A percentile compares a stretch with the other conserved stretches of the same genome.
Conservation (phyloP, 306 rosid genomes). For the Cucumis melo region DNA sequence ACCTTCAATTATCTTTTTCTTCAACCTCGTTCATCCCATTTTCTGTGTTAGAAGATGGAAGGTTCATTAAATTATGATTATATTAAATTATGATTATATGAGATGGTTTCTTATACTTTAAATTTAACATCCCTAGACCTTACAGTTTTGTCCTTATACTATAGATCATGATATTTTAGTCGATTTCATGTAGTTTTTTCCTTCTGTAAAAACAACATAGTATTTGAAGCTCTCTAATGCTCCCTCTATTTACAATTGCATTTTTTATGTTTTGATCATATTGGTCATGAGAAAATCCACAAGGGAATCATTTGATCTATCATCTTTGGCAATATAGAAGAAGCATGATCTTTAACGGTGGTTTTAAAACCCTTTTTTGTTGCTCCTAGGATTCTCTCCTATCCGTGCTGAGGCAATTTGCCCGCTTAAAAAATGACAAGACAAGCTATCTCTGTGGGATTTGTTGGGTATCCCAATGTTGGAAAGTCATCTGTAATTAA, state of each 20-base stretch:
- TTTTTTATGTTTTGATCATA: background rate
- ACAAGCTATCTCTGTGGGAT: constrained; percentile 97
- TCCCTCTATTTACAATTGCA: background rate
- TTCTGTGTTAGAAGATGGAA: background rate
- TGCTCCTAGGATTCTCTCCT: constrained; percentile 68
- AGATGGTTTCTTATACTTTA: background rate
- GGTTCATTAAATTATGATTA: too few relatives aligned
- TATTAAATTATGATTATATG: too few relatives aligned
- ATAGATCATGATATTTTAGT: background rate
- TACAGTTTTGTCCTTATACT: background rate
- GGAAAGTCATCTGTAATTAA: constrained; percentile 94
- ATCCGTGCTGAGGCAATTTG: constrained; percentile 81
- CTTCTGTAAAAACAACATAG: background rate
- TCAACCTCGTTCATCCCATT: background rate
- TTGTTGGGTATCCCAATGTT: constrained; percentile 93
- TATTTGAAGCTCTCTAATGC: background rate
- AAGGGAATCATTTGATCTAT: background rate
- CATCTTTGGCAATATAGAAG: background rate
- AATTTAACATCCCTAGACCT: background rate
- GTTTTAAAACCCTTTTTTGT: constrained; percentile 2
- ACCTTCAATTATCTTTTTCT: background rate
- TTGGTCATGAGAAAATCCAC: background rate
- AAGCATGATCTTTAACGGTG: background rate
- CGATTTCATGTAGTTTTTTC: background rate
- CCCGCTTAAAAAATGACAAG: constrained; percentile 81